Evolutionary conservation across 225 moss, liverwort and hornwort genomes (phyloP).

Genomic region (Neckera pumila): DNA sequence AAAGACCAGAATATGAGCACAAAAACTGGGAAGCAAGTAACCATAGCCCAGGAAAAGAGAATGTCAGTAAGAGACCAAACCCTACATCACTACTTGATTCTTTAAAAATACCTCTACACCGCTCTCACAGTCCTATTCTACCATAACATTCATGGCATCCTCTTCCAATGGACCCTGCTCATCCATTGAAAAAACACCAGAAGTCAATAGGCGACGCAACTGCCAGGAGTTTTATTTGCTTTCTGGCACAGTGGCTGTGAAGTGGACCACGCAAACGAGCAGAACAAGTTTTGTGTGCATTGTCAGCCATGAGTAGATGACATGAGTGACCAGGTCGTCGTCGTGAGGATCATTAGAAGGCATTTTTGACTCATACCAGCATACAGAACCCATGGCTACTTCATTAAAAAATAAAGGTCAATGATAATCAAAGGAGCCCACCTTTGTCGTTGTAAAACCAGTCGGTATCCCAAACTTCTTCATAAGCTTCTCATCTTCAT

Average conservation of each 20-base stretch:
- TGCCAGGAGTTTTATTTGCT: background rate
- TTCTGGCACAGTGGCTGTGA: background rate
- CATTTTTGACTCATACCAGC: background rate
- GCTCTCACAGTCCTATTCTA: background rate
- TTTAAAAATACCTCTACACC: background rate
- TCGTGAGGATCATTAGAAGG: background rate
- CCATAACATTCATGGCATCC: background rate
- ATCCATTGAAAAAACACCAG: background rate
- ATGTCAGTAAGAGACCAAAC: background rate
- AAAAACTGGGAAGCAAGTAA: background rate
- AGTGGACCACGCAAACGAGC: background rate
- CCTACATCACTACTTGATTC: background rate
- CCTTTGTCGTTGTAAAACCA: constrained; percentile 80
- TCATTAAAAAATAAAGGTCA: background rate
- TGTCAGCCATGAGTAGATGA: background rate
- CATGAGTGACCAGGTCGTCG: background rate
- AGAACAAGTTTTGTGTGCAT: background rate
- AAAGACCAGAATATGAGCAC: constrained; percentile 5
- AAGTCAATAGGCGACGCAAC: background rate
- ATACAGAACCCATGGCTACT: background rate
- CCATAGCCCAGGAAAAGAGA: background rate
- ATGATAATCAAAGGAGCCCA: background rate
- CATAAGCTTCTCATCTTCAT: constrained; percentile 92
- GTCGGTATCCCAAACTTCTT: constrained; percentile 87
- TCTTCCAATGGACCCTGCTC: background rate